phyloP scores from a whole-genome alignment of 495 filamentous ascomycete genomes.

The Elaphomyces granulatus region DNA sequence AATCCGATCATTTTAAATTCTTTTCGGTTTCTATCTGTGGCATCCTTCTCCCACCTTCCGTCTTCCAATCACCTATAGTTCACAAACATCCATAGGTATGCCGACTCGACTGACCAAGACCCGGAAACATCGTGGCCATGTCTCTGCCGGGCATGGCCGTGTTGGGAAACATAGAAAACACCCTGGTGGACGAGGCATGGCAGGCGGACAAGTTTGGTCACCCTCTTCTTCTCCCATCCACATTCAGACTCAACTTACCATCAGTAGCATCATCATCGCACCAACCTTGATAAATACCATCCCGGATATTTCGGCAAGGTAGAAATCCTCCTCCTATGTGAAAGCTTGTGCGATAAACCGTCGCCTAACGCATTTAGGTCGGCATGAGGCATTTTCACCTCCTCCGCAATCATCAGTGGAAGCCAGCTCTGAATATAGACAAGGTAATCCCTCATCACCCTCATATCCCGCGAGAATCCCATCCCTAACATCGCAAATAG shows the following conservation, averaged over 20 bases:
- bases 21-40: too few relatives aligned
- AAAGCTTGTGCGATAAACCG: too few relatives aligned
- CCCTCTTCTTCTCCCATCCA: too few relatives aligned
- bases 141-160: constrained; percentile 87
- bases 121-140: constrained; percentile 57
- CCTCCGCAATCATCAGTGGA: constrained; percentile 81
- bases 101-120: constrained; percentile 8
- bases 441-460: too few relatives aligned
- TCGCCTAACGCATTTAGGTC: too few relatives aligned
- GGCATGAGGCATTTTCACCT: constrained; percentile 95
- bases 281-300: constrained; percentile 91
- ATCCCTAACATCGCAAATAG: too few relatives aligned
- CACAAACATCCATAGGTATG: constrained; percentile 5
- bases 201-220: constrained; percentile 58
- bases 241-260: too few relatives aligned
- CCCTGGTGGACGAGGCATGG: constrained; percentile 88
- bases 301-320: constrained; percentile 96
- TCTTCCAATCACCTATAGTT: too few relatives aligned
- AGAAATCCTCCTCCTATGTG: too few relatives aligned
- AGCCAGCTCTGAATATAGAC: constrained; percentile 79
- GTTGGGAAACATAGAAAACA: constrained; percentile 89
- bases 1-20: too few relatives aligned
- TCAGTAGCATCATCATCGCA: constrained; percentile 75
- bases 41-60: too few relatives aligned
- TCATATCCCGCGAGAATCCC: too few relatives aligned